Percentiles rank a stretch among this genome's conserved stretches.
phyloP scores from a whole-genome alignment of 768 basidiomycete genomes.

The Panus rudis region DNA sequence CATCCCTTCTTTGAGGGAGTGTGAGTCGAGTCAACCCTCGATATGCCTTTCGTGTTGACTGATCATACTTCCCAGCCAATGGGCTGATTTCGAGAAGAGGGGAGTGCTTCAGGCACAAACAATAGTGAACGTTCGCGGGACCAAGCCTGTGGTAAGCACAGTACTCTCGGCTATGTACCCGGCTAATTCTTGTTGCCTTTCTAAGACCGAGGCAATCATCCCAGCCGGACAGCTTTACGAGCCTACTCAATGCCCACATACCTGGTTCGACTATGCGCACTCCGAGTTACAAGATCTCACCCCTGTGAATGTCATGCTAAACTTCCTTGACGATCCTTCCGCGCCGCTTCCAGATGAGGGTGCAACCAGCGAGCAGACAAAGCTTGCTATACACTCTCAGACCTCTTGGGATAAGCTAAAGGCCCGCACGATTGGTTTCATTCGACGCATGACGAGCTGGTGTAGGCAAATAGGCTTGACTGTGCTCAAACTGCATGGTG shows the following conservation, averaged over 20 bases:
- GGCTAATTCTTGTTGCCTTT: too few species aligned
- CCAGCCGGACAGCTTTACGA: neutral
- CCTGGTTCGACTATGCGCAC: conserved; percentile 6
- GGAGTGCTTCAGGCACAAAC: neutral
- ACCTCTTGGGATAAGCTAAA: too few species aligned
- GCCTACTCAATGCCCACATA: neutral
- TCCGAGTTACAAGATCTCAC: neutral
- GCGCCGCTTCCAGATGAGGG: too few species aligned
- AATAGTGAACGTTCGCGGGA: neutral
- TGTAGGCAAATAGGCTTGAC: too few species aligned
- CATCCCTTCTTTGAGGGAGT: conserved; percentile 5
- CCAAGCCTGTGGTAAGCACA: neutral
- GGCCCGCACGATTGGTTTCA: too few species aligned
- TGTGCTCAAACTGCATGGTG: too few species aligned
- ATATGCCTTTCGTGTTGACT: neutral
- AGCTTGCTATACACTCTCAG: too few species aligned
- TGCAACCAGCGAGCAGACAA: too few species aligned
- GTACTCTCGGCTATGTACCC: neutral
- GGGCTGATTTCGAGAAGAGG: neutral
- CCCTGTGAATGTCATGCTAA: too few species aligned
- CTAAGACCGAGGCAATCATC: neutral
- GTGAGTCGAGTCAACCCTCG: conserved; percentile 1
- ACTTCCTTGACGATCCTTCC: too few species aligned
- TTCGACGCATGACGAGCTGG: too few species aligned
- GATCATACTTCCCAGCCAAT: neutral